phyloP scores from a whole-genome alignment of 306 rosid species.

The Medicago lupulina region DNA sequence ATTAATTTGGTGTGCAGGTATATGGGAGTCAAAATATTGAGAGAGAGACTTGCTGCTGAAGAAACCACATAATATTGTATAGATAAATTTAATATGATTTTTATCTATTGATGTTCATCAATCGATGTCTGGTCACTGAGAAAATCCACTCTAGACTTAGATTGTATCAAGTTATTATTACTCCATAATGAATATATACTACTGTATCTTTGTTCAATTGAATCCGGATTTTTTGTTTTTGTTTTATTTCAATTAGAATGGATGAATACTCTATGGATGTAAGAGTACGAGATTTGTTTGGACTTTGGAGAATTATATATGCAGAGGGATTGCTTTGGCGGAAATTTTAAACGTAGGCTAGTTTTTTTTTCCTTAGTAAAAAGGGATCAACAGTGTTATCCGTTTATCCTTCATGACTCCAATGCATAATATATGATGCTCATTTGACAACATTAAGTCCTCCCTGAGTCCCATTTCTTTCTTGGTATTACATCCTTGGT shows the following conservation, averaged over 20 bases:
- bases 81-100: not conserved
- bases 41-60: conserved; percentile 47
- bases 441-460: too few species aligned
- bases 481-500: too few species aligned
- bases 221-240: not conserved
- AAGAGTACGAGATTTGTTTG: not conserved
- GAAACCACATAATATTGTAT: conserved; percentile 8
- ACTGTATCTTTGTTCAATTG: conserved; percentile 3
- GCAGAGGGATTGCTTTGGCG: not conserved
- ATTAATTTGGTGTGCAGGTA: conserved; percentile 60
- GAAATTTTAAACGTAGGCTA: not conserved
- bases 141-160: not conserved
- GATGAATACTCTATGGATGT: not conserved
- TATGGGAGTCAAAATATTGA: conserved; percentile 70
- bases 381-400: too few species aligned
- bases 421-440: too few species aligned
- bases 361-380: not conserved
- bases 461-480: too few species aligned
- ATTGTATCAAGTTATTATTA: conserved; percentile 1
- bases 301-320: not conserved
- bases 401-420: too few species aligned
- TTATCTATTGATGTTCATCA: not conserved
- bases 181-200: not conserved
- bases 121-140: not conserved
- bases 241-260: not conserved